Evolutionary conservation across 2,329 filamentous ascomycete species (phyloP), one percentile per base, ranked within the genome.

Genomic region (Fusarium scirpi): DNA sequence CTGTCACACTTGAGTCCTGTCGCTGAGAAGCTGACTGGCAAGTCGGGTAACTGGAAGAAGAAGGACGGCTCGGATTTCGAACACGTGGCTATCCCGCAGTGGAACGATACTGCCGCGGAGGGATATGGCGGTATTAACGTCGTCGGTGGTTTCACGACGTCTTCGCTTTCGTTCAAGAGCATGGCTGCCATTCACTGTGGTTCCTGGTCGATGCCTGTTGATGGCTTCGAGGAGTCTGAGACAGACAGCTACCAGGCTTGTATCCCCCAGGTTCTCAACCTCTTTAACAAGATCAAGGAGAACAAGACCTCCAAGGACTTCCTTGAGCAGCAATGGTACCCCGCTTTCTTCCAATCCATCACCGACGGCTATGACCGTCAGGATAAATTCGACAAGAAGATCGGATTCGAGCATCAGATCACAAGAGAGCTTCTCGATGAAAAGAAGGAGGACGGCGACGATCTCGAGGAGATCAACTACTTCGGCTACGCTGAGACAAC

Each of bases 101-200:
- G 77, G 78, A 59, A 69, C 48, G 66, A 70, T 40, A 61, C 57
- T 22, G 56, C 59, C 0, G 58, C 52, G 41, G 73, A 70, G 9
- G 69, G 72, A 15, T 77, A 76, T 6, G 83, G 83, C 29, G 83
- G 83, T 2, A 78, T 85, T 59, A 83, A 78, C 30, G 76, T 77
- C 44, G 80, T 80, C 3, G 81, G 80, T 18, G 82, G 78, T 16
- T 79, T 80, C 60, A 84, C 83, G 2, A 77, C 81, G 0, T 77
- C 79, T 0, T 83, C 82, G 0, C 81, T 83, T 34, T 84, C 83
- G 0, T 76, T 83, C 34, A 85, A 85, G 73, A 83, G 81, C 52
- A 60, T 84, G 18, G 78, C 78, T 0, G 82, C 81, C 3, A 82
- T 80, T 15, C 74, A 84, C 34, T 85, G 83, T 54, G 83, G 83